Evolutionary conservation across 805 yeast species (phyloP).

Genomic region (Spathaspora boniae): DNA sequence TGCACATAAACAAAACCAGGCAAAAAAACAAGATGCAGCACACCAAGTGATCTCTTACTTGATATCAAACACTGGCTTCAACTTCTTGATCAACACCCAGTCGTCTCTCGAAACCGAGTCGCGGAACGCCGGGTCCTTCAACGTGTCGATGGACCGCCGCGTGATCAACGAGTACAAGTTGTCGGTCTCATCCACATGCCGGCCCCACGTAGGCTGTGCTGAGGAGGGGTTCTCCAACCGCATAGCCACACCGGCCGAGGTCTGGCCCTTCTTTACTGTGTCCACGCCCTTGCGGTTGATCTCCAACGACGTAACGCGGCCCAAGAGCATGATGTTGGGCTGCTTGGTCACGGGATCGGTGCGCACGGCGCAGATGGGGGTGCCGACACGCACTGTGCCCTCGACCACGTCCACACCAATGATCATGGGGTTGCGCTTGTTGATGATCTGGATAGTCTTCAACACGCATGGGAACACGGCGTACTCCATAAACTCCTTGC

Average conservation of each 20-base stretch:
- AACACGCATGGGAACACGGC: constrained; percentile 95
- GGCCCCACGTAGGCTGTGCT: constrained; percentile 97
- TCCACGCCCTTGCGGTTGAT: constrained; percentile 87
- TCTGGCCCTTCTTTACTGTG: constrained; percentile 86
- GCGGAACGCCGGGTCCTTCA: constrained; percentile 97
- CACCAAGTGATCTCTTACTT: no score
- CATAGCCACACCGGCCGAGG: constrained; percentile 98
- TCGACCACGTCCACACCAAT: constrained; percentile 97
- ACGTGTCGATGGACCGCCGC: constrained; percentile 90
- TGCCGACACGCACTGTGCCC: constrained; percentile 85
- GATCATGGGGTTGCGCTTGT: constrained; percentile 98
- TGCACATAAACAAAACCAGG: background rate
- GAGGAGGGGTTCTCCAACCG: constrained; percentile 90
- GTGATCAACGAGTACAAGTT: constrained; percentile 83
- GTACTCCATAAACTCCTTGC: constrained; percentile 80
- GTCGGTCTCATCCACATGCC: constrained; percentile 95
- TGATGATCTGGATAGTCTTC: constrained; percentile 91
- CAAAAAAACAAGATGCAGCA: background rate
- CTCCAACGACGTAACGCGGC: constrained; percentile 89
- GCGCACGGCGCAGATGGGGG: constrained; percentile 94
- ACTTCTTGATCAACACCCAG: constrained; percentile 86
- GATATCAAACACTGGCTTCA: constrained; percentile 86
- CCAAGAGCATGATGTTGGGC: constrained; percentile 67
- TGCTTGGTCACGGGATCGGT: constrained; percentile 81
- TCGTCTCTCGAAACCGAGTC: constrained; percentile 91